Base-by-base conservation (phyloP, 306 rosid genomes). In the Cucurbita maxima region DNA sequence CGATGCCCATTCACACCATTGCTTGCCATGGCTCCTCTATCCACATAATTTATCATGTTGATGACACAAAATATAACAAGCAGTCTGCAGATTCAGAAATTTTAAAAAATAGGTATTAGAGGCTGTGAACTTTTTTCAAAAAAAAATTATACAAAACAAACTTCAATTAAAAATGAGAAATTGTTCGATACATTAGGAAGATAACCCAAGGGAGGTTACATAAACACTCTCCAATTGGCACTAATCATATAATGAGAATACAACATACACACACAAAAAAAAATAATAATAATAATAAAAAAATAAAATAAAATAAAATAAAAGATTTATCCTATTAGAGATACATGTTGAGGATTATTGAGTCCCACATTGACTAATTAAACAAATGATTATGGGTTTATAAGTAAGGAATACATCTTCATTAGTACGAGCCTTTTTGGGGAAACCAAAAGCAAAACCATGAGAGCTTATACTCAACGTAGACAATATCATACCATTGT, bases 1-100 rank as follows among this genome's bases (percentile, higher is more conserved):
- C 81, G 85, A 47, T 79, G 86, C 45, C 96, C 98, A 80, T 92
- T 90, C 1, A 92, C 96, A 67, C 98, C 98, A 58, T 92, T 92
- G 82, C 98, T 92, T 3, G 92, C 96, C 72, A 90, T 92, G 22
- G 89, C 91, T 79, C 96, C 98, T 59, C 96, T 92, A 78, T 90
- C 96, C 78, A 90, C 84, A 68, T 93, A 93, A 82, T 88, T 90
- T 20, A 93, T 6, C 88, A 81, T 15, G 72, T 90, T 90, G 78
- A 93, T 83, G 44, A 80, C 59, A 56, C 96, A 90, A 74, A 90
- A 86, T 63, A 93, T 76, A 6, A 81, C 14, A 9, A 93, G 90
- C 81, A 92, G 81, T 87, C 98, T 88, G 87, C 40, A 80, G 72
- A 40, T 69, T 13, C 56, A 47, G 40, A 62, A n/a, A 19, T 0